Base-by-base conservation (phyloP, 805 yeast species). In the Yarrowia bubula region DNA sequence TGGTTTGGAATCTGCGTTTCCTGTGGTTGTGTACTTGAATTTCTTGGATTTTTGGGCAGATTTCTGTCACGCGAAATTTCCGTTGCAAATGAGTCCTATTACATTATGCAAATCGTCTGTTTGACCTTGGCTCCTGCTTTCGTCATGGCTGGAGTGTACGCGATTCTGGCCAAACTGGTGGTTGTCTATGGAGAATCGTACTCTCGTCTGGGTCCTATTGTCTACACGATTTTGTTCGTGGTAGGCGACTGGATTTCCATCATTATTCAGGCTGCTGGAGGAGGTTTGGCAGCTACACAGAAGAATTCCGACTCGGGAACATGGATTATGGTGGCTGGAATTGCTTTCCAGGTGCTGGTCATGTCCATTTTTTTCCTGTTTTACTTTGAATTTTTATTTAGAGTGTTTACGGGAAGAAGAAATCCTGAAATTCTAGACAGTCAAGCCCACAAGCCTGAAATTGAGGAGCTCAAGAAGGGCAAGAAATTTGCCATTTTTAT, bases 91-190 rank as follows among this genome's bases (percentile, higher is more conserved):
- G 69, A 76, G 41, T 73, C 80, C 57, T 76, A 79, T 17, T 91
- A 80, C 71, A 73, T 88, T 38, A 74, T 86, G 70, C 96, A 91
- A 74, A 81, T 86, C 66, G 81, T 86, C 60, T 80, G 86, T 70
- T 76, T 90, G 61, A 88, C 93, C 0, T 75, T 91, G 53, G 92
- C 90, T 0, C 97, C 97, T 0, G 89, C 89, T 31, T 87, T 91
- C 72, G 79, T 88, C 48, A 87, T 89, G 87, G 97, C 89, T 2
- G 96, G 92, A 1, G 79, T 90, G 3, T 91, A 91, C 75, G 87
- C 81, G 70, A 78, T 86, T 58, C 76, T 91, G 68, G 91, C 88
- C 1, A 87, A 89, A 72, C 70, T 88, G 58, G 77, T 87, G 47
- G 84, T 58, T 11, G 74, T 89, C 0, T 84, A 83, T 71, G 90